These are phyloP conservation scores for Quercus phellos DNA, from an alignment of 331 rosid species.

Conservation along the genomic window DNA sequence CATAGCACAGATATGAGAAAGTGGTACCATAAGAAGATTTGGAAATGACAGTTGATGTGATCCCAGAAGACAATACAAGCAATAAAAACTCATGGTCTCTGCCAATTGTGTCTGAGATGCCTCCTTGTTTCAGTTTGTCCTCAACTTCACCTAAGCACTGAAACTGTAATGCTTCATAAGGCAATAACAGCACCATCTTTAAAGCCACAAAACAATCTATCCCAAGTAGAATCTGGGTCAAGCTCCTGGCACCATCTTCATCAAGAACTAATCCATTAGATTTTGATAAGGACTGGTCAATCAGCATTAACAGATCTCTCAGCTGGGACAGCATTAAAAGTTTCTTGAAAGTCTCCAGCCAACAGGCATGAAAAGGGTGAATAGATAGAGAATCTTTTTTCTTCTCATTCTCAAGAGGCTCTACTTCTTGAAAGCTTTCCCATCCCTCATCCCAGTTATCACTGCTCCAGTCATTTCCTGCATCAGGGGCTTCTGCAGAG, in stretches of 20 bases:
- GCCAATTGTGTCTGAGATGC: constrained; percentile 40
- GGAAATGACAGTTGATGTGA: constrained; percentile 37
- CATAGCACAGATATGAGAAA: constrained; percentile 67
- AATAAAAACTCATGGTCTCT: constrained; percentile 61
- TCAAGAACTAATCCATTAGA: constrained; percentile 56
- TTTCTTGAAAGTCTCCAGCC: constrained; percentile 67
- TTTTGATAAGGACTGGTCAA: constrained; percentile 61
- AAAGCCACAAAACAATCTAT: constrained; percentile 62
- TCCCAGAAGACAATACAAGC: constrained; percentile 65
- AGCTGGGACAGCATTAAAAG: constrained; percentile 45
- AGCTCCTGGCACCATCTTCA: constrained; percentile 58
- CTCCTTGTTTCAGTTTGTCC: constrained; percentile 52
- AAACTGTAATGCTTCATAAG: constrained; percentile 54
- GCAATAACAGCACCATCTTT: constrained; percentile 62
- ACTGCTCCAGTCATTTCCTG: constrained; percentile 70
- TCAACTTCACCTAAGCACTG: constrained; percentile 66
- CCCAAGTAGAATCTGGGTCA: constrained; percentile 44
- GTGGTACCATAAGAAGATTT: constrained; percentile 47
- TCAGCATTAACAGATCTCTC: constrained; percentile 55
- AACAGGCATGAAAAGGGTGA: constrained; percentile 81
- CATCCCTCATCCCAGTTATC: constrained; percentile 98
- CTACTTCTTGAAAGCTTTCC: constrained; percentile 87
- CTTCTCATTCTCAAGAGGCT: constrained; percentile 45
- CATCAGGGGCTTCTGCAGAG: constrained; percentile 46
- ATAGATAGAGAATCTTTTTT: constrained; percentile 24